Conservation (phyloP, 257 asterid species). For the Solanum sitiens region DNA sequence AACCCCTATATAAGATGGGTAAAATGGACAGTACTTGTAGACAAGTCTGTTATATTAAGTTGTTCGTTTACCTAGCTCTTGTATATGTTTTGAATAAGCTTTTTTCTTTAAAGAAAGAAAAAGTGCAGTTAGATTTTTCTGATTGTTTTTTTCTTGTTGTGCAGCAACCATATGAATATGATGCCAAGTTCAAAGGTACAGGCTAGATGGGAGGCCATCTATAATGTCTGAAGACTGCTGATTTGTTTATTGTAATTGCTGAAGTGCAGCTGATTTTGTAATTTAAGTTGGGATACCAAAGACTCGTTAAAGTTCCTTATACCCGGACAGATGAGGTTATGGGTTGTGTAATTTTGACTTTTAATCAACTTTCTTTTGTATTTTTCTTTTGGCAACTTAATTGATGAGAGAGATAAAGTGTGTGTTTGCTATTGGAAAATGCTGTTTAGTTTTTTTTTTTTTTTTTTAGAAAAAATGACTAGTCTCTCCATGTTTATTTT, state of each 20-base stretch:
- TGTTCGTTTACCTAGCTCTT: too few relatives aligned
- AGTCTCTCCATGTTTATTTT: neutral
- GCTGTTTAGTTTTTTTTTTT: neutral
- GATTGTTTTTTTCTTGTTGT: neutral
- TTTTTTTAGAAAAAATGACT: neutral
- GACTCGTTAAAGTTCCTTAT: neutral
- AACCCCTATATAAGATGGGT: neutral
- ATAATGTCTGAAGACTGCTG: neutral
- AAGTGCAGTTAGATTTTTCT: neutral
- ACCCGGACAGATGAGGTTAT: neutral
- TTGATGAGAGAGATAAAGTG: neutral
- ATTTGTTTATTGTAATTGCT: neutral
- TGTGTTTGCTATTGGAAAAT: neutral
- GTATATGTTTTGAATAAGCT: neutral
- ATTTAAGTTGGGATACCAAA: neutral
- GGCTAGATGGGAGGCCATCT: slow-evolving; percentile 22
- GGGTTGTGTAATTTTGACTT: neutral
- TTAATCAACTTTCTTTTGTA: neutral
- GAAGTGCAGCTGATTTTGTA: neutral
- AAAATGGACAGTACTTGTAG: neutral
- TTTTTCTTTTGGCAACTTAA: neutral
- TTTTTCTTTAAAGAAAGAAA: neutral
- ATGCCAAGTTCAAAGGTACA: slow-evolving; percentile 83
- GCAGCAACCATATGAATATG: slow-evolving; percentile 99
- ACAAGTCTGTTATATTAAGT: neutral